Evolutionary conservation across 495 filamentous ascomycete species (phyloP).

Genomic region (Hypoxylon fragiforme): DNA sequence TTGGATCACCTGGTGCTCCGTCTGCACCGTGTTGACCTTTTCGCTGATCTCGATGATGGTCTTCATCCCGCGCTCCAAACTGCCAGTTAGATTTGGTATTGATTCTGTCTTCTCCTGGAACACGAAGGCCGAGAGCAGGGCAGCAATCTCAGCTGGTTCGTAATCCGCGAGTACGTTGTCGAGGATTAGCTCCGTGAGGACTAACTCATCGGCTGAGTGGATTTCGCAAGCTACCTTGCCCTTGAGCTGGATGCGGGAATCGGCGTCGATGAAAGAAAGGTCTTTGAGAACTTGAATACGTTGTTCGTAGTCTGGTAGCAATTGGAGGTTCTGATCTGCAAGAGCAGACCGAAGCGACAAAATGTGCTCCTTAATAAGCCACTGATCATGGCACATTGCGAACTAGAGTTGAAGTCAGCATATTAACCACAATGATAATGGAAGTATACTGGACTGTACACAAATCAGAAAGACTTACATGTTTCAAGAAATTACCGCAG

Average conservation of each 20-base stretch:
- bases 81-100: constrained; percentile 79
- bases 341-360: constrained; percentile 79
- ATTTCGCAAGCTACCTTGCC: constrained; percentile 99
- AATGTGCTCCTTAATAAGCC: constrained; percentile 91
- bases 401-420: constrained; percentile 54
- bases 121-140: constrained; percentile 92
- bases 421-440: background rate
- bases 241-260: constrained; percentile 85
- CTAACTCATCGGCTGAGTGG: constrained; percentile 96
- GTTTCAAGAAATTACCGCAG: constrained; percentile 80
- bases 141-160: constrained; percentile 95
- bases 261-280: constrained; percentile 83
- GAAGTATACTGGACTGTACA: too few species aligned
- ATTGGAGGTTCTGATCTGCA: constrained; percentile 93
- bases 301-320: constrained; percentile 98
- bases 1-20: constrained; percentile 85
- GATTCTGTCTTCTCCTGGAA: constrained; percentile 96
- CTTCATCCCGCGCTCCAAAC: constrained; percentile 79
- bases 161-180: constrained; percentile 96
- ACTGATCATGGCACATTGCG: constrained; percentile 92
- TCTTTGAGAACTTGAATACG: constrained; percentile 89
- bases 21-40: constrained; percentile 86
- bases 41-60: constrained; percentile 87
- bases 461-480: constrained; percentile 60
- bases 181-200: constrained; percentile 91